Percentiles rank a stretch among this genome's conserved stretches.
Conservation (phyloP, 176 grass and related monocot genomes). For the Zea mays region DNA sequence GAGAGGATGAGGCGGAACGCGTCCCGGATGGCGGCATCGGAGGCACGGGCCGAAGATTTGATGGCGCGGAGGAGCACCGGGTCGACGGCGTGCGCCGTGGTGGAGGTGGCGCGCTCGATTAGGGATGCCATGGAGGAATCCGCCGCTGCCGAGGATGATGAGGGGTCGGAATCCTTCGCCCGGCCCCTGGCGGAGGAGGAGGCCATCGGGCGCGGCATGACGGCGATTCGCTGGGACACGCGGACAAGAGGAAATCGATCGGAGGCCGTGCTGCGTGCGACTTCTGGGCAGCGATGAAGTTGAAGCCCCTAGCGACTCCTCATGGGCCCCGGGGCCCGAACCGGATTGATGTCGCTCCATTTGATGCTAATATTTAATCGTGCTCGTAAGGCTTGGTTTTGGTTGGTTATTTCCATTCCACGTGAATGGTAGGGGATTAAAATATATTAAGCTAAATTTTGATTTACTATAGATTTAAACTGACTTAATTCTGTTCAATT, state of each 20-base stretch:
- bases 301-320: too few species aligned
- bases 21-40: constrained; percentile 52
- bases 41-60: constrained; percentile 69
- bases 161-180: neutral
- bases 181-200: constrained; percentile 13
- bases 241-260: neutral
- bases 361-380: too few species aligned
- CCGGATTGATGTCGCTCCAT: neutral
- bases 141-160: neutral
- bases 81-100: constrained; percentile 61
- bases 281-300: neutral
- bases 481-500: too few species aligned
- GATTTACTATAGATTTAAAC: too few species aligned
- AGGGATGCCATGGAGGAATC: constrained; percentile 44
- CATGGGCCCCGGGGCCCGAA: neutral
- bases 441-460: too few species aligned
- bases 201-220: constrained; percentile 32
- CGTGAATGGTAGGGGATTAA: too few species aligned
- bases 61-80: constrained; percentile 70
- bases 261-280: neutral
- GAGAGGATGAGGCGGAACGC: constrained; percentile 58
- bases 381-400: too few species aligned
- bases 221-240: neutral
- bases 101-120: constrained; percentile 80
- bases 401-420: too few species aligned